Evolutionary conservation across 805 yeast genomes (phyloP), one percentile per base, ranked within the genome.

Genomic region (Saccharomycopsis malanga): DNA sequence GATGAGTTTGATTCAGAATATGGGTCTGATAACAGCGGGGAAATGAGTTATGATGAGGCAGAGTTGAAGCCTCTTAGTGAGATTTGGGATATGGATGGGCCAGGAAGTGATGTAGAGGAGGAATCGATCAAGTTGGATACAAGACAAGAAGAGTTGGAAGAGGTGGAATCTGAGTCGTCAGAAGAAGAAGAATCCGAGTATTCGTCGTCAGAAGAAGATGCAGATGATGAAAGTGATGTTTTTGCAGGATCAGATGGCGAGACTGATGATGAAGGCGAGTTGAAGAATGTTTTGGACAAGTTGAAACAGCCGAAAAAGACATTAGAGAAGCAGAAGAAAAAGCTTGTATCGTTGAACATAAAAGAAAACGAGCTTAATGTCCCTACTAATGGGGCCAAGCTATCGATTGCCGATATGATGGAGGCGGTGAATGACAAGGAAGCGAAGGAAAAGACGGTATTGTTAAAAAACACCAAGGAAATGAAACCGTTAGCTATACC

Each of bases 11-110:
- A 51, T 38, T 51, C 54, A 5, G 54, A 51, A 25, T 47, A 42
- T 24, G 46, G 42, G 14, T 35, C 43, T 17, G 53, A 45, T 34
- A 32, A 22, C 15, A 45, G 46, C 18, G 54, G 54, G 1, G 54
- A 51, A 23, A 10, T 38, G 12, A 51, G 54, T 51, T 51, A 41
- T 37, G 95, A 87, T 57, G 96, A 87, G 59, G 69, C 64, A 25
- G 84, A 87, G 54, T 70, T 88, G 45, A 73, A 83, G 50, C 76
- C 94, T 0, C 68, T 88, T 34, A 83, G 95, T n/a, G 88, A 81
- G 55, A 88, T 86, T 2, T 87, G 95, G 95, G 96, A 84, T 58
- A 63, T 78, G 64, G 93, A 86, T 60, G 87, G 81, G 27, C 65
- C 61, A 24, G 59, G 60, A 36, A 58, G 52, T 6, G 61, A 55